A percentile compares a stretch with the other conserved stretches of the same genome.
phyloP scores from a whole-genome alignment of 2,329 filamentous ascomycete species.

The Fusarium paranaense region DNA sequence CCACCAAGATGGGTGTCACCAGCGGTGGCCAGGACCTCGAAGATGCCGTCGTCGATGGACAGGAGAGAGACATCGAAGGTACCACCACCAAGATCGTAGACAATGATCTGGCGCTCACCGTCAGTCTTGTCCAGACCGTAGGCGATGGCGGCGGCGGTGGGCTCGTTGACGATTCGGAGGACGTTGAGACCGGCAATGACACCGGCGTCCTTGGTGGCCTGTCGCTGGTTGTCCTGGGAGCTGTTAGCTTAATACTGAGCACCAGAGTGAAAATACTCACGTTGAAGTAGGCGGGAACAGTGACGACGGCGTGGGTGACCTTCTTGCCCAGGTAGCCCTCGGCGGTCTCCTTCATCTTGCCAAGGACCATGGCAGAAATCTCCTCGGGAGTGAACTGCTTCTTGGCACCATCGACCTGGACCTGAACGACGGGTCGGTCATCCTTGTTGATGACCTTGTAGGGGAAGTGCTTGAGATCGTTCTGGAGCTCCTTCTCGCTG shows the following conservation, averaged over 20 bases:
- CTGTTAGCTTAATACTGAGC: slow-evolving; percentile 34
- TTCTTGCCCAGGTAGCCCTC: slow-evolving; percentile 85
- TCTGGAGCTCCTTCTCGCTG: slow-evolving; percentile 86
- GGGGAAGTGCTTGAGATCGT: slow-evolving; percentile 97
- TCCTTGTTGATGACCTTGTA: slow-evolving; percentile 93
- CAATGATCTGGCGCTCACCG: slow-evolving; percentile 87
- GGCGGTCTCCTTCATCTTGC: slow-evolving; percentile 87
- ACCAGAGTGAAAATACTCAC: slow-evolving; percentile 42
- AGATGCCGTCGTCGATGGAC: slow-evolving; percentile 90
- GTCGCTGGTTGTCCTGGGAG: slow-evolving; percentile 84
- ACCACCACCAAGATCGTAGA: slow-evolving; percentile 94
- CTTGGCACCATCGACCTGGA: slow-evolving; percentile 72
- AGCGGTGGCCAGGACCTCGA: slow-evolving; percentile 93
- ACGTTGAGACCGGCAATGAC: slow-evolving; percentile 93
- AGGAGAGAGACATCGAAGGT: slow-evolving; percentile 95
- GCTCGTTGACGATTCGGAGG: slow-evolving; percentile 96
- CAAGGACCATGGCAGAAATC: slow-evolving; percentile 82
- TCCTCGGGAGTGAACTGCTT: slow-evolving; percentile 86
- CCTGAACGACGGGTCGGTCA: slow-evolving; percentile 88
- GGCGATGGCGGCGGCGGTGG: slow-evolving; percentile 93
- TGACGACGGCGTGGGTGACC: slow-evolving; percentile 90
- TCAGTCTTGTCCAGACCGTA: slow-evolving; percentile 92
- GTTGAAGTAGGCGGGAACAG: slow-evolving; percentile 98
- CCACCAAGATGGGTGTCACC: slow-evolving; percentile 98
- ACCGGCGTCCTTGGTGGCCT: slow-evolving; percentile 96